These are phyloP conservation scores for Fusarium veterinarium DNA, from an alignment of 2,329 filamentous ascomycete genomes.

Conservation along the genomic window DNA sequence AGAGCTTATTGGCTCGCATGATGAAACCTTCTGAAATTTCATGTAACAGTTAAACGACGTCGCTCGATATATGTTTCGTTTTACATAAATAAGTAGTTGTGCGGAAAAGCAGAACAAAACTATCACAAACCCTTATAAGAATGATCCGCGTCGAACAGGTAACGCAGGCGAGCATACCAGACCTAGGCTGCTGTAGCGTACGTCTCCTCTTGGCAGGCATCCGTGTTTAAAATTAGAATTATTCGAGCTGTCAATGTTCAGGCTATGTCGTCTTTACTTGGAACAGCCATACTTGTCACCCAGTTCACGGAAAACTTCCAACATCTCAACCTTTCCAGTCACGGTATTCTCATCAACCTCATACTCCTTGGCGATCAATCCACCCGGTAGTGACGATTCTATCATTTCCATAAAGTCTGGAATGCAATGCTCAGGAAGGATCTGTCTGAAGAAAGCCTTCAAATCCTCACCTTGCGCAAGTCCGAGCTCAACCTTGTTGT, in stretches of 20 bases:
- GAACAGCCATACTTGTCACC: not conserved
- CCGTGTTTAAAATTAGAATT: not conserved
- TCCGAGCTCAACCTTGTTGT: conserved; percentile 34
- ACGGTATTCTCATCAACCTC: conserved; percentile 36
- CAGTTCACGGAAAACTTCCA: conserved; percentile 32
- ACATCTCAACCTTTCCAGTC: conserved; percentile 39
- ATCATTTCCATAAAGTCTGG: conserved; percentile 46
- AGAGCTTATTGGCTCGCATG: not conserved
- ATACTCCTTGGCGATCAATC: conserved; percentile 42
- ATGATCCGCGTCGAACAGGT: not conserved
- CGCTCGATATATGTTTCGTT: too few species aligned
- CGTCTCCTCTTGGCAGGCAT: not conserved
- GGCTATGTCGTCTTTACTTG: not conserved
- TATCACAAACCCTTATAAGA: not conserved
- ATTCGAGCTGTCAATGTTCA: not conserved
- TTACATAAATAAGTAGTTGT: not conserved
- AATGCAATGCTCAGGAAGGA: conserved; percentile 34
- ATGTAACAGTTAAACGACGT: not conserved
- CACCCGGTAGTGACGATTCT: conserved; percentile 42
- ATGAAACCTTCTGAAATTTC: not conserved
- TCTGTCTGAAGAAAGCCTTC: conserved; percentile 32
- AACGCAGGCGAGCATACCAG: not conserved
- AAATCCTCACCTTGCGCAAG: conserved; percentile 41
- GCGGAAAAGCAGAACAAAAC: too few species aligned
- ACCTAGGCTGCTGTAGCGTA: rapidly evolving